These are phyloP conservation scores for Sugiyamaella chiloensis DNA, from an alignment of 805 yeast species.

Conservation along the genomic window DNA sequence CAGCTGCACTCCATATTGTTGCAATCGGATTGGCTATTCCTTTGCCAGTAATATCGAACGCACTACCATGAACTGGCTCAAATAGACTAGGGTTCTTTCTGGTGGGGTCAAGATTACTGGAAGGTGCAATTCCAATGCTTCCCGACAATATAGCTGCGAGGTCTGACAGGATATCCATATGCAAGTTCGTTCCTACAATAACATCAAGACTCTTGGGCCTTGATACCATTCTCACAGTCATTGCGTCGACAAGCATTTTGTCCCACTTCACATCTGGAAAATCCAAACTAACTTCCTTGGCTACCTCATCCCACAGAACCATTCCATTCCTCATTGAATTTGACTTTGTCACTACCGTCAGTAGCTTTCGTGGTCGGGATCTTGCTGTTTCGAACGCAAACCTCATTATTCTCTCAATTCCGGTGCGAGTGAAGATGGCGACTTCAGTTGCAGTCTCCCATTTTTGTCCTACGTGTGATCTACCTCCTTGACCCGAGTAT, in stretches of 20 bases:
- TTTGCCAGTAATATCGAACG: slow-evolving; percentile 23
- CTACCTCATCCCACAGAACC: slow-evolving; percentile 25
- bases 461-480: slow-evolving; percentile 20
- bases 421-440: slow-evolving; percentile 22
- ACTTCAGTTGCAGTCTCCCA: slow-evolving; percentile 25
- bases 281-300: slow-evolving; percentile 18
- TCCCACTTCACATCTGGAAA: slow-evolving; percentile 25
- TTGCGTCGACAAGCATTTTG: slow-evolving; percentile 24
- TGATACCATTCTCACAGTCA: slow-evolving; percentile 23
- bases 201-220: slow-evolving; percentile 19
- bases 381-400: slow-evolving; percentile 20
- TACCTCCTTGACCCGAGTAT: slow-evolving; percentile 25
- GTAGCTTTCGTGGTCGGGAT: slow-evolving; percentile 17
- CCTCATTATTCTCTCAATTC: slow-evolving; percentile 20
- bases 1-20: slow-evolving; percentile 24
- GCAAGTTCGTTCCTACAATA: slow-evolving; percentile 22
- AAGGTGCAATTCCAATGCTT: slow-evolving; percentile 23
- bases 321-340: slow-evolving; percentile 22
- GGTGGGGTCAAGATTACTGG: slow-evolving; percentile 24
- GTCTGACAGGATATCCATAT: slow-evolving; percentile 23
- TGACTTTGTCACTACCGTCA: slow-evolving; percentile 22
- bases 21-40: slow-evolving; percentile 24
- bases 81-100: slow-evolving; percentile 20
- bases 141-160: slow-evolving; percentile 23
- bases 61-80: slow-evolving; percentile 25